These are phyloP conservation scores for Chloromonas sp. DNA, from an alignment of 163 green algal genomes.

Conservation along the genomic window DNA sequence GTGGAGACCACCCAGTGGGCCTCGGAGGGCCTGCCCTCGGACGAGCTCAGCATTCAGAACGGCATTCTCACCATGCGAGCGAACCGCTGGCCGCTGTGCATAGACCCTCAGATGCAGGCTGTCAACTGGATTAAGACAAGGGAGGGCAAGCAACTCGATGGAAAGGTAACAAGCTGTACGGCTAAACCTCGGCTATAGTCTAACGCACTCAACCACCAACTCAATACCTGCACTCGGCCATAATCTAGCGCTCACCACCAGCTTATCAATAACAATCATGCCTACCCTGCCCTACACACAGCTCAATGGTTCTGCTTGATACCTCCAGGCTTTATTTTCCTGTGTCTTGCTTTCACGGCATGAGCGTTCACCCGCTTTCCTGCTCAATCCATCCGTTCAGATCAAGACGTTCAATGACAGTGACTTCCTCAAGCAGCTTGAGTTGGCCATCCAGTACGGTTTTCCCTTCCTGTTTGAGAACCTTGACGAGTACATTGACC, in stretches of 20 bases:
- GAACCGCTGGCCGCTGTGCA: conserved; percentile 78
- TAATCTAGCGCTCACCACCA: too few relatives aligned
- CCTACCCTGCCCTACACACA: not conserved
- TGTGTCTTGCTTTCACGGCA: not conserved
- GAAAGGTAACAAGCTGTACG: conserved; percentile 34
- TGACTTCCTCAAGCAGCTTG: conserved; percentile 88
- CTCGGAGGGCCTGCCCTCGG: conserved; percentile 68
- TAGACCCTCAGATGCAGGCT: conserved; percentile 86
- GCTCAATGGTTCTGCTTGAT: too few relatives aligned
- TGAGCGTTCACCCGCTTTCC: not conserved
- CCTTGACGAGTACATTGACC: conserved; percentile 86
- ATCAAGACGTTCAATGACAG: conserved; percentile 86
- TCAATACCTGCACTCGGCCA: not conserved
- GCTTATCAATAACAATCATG: too few relatives aligned
- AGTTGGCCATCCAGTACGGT: conserved; percentile 85
- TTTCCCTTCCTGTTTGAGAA: conserved; percentile 87
- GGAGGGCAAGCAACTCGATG: conserved; percentile 77
- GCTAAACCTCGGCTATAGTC: too few relatives aligned
- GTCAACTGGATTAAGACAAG: conserved; percentile 81
- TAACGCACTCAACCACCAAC: not conserved
- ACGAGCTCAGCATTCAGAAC: conserved; percentile 86
- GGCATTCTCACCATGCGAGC: conserved; percentile 75
- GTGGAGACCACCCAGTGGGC: conserved; percentile 73
- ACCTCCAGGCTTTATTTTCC: too few relatives aligned
- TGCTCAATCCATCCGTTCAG: conserved; percentile 9